phyloP scores from a whole-genome alignment of 1,284 basidiomycete species.

The Pseudozyma flocculosa region DNA sequence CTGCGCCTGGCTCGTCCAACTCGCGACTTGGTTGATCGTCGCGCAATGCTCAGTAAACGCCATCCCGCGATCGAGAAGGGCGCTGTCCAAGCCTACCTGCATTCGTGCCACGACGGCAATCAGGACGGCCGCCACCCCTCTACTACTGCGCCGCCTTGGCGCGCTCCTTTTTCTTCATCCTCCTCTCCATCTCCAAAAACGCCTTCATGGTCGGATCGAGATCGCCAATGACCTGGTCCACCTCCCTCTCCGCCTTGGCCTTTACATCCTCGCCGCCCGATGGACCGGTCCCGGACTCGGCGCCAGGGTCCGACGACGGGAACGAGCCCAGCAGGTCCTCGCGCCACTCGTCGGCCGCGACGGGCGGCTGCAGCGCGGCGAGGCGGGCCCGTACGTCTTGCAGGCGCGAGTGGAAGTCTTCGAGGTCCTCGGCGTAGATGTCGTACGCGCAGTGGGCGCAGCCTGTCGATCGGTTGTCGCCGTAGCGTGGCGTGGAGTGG shows the following conservation, averaged over 20 bases:
- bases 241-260: constrained; percentile 32
- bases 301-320: constrained; percentile 19
- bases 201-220: constrained; percentile 52
- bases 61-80: no score
- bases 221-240: constrained; percentile 29
- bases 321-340: constrained; percentile 58
- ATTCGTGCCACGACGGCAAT: no score
- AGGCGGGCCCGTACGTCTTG: constrained; percentile 64
- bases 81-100: no score
- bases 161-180: constrained; percentile 40
- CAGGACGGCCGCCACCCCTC: no score
- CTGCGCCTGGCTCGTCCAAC: no score
- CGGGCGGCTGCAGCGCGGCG: constrained; percentile 62
- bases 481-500: no score
- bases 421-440: constrained; percentile 74
- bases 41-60: no score
- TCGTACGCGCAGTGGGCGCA: constrained; percentile 87
- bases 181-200: constrained; percentile 52
- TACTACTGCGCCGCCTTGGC: no score
- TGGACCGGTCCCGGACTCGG: background rate
- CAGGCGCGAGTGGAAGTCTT: constrained; percentile 68
- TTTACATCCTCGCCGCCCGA: constrained; percentile 9
- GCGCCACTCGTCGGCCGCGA: constrained; percentile 68
- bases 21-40: no score
- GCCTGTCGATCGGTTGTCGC: constrained; percentile 89